Evolutionary conservation across 805 yeast species (phyloP), one percentile per base, ranked within the genome.

Genomic region (Ogataea angusta): DNA sequence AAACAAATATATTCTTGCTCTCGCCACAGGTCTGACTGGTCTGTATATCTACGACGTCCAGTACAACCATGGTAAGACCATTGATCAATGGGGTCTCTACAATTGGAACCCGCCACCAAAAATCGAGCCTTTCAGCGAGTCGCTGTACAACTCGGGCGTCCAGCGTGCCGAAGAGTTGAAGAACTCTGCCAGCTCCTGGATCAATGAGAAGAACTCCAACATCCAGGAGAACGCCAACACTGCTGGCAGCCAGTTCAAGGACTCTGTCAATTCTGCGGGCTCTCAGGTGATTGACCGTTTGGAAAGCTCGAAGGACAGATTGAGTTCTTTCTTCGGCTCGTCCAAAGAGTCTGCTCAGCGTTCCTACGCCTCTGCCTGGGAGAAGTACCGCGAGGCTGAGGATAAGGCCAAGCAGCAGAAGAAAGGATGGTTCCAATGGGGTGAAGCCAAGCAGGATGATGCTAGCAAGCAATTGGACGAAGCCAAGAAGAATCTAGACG

Each of bases 341-440:
- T 45, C 56, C 18, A 50, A 47, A 38, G 54, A 48, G 30, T 24
- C 49, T 42, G 56, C 57, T 7, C 58, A 54, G 35, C 34, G 46
- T 2, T 43, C 57, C 2, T 63, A 61, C 31, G 53, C 51, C 14
- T 47, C 49, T 10, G 65, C 67, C 1, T 31, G 43, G 30, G 38
- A 43, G 14, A 49, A 53, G n/a, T 42, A 51, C 4, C 56, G 57
- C 10, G 68, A 62, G 26, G 63, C 63, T 4, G 59, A 62, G 42
- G 52, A 59, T 33, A 57, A 66, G 23, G 55, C 66, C 10, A 59
- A 60, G 7, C 48, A 60, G 6, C 52, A 59, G 15, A 52, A 63
- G 28, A 51, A 53, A 16, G 56, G 60, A 15, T 67, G 75, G 73
- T 62, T 61, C 46, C 43, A 54, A 7, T 67, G 69, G 65, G 68